Base-by-base conservation (phyloP, 495 filamentous ascomycete species). In the Neurospora tetraspora region DNA sequence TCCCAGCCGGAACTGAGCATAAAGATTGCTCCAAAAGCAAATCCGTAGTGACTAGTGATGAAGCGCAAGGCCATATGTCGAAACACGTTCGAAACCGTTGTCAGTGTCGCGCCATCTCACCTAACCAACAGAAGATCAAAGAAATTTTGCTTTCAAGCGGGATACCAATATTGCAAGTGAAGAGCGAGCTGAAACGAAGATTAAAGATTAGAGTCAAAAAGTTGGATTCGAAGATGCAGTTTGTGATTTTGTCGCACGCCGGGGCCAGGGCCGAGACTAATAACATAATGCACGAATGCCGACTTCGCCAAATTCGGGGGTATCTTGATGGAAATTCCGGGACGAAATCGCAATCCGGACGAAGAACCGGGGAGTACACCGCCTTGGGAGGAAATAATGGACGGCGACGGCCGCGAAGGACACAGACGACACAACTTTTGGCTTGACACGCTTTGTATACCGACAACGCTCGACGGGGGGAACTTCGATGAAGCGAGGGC, bases 381-480 rank as follows among this genome's bases (percentile, higher is more conserved):
- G 11, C 10, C 4, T 23, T 59, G 47, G 20, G 20, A 59, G 47
- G 5, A 14, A 23, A 59, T 27, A 12, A 59, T 27, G 47, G 47
- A 10, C 40, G 43, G 14, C 70, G 2, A 39, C 40, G 34, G 39
- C 68, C 20, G 69, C 77, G 1, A 76, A 43, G 4, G 47, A 14
- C 20, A 59, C 11, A 59, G 4, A 27, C 20, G 20, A 27, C 47
- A 3, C 47, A 59, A 11, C 42, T 73, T 78, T 37, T 78, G 77
- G 77, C 76, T 78, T 14, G 77, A 78, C 23, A 75, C 73, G 11
- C 39, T 78, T 11, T 78, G 77, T 9, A 76, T 78, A 71, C 77
- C 77, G 11, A 71, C 71, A 0, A 73, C 40, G 34, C 34, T 36
- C 34, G 34, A 36, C 5, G 34, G 14, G 72, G 69, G 20, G 4